Percentiles rank a stretch among this genome's conserved stretches.
Evolutionary conservation across 306 rosid genomes (phyloP).

Genomic region (Rosa lucieae): DNA sequence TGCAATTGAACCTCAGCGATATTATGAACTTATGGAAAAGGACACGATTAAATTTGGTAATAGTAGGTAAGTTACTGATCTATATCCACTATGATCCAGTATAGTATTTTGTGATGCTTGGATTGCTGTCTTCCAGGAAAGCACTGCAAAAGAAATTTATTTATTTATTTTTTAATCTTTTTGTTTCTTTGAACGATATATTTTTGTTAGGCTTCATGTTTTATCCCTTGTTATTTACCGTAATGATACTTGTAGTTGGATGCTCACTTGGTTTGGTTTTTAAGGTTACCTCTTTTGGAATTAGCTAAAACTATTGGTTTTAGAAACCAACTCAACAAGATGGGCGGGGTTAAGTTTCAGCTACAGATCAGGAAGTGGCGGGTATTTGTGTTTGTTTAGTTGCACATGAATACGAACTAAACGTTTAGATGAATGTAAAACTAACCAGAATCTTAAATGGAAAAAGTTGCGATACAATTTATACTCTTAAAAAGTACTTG

Average conservation of each 20-base stretch:
- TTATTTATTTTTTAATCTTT: background rate
- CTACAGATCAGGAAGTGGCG: background rate
- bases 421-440: background rate
- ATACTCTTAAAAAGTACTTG: no score
- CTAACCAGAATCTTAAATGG: background rate
- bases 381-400: background rate
- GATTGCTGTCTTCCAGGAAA: background rate
- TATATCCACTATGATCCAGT: no score
- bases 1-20: conserved; percentile 89
- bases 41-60: conserved; percentile 93
- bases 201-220: background rate
- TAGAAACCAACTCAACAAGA: background rate
- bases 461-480: no score
- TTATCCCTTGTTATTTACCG: background rate
- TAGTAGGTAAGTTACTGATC: conserved; percentile 60
- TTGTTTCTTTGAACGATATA: no score
- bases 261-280: background rate
- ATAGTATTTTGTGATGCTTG: conserved; percentile 19
- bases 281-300: background rate
- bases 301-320: background rate
- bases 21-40: conserved; percentile 81
- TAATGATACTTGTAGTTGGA: background rate
- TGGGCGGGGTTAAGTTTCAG: background rate
- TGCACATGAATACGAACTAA: background rate
- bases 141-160: no score